Evolutionary conservation across 2,329 filamentous ascomycete species (phyloP).

Genomic region (Lasiodiplodia gonubiensis): DNA sequence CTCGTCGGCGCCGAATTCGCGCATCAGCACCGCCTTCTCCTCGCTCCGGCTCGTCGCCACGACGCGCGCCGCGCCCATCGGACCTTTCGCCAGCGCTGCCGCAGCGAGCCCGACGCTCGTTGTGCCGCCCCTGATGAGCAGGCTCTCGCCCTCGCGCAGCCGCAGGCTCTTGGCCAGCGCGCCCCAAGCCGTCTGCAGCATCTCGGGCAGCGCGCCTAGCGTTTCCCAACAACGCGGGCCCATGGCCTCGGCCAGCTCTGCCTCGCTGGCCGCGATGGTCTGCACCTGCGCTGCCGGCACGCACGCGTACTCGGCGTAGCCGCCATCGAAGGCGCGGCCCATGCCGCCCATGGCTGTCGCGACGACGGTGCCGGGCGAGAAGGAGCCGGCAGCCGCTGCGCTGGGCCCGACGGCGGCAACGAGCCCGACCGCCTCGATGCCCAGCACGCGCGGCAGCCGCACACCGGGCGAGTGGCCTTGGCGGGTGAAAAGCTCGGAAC

Average conservation of each 20-base stretch:
- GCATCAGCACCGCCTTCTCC: conserved; percentile 45
- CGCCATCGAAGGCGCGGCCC: conserved; percentile 52
- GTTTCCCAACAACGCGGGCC: conserved; percentile 48
- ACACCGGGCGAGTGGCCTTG: conserved; percentile 51
- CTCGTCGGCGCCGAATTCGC: conserved; percentile 49
- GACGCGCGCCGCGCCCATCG: conserved; percentile 45
- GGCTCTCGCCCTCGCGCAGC: conserved; percentile 47
- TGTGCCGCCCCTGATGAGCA: conserved; percentile 58
- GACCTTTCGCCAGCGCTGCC: conserved; percentile 51
- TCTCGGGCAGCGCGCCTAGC: conserved; percentile 57
- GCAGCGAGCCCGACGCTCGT: conserved; percentile 56
- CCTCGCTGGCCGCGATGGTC: conserved; percentile 73
- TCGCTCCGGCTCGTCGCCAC: conserved; percentile 46
- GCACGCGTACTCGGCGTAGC: conserved; percentile 57
- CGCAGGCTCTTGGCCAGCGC: conserved; percentile 48
- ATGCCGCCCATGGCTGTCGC: conserved; percentile 46
- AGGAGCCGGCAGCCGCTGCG: conserved; percentile 22
- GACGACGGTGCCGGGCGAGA: conserved; percentile 50
- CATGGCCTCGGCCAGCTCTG: conserved; percentile 18
- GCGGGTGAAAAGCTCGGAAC: conserved; percentile 55
- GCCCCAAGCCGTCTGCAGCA: conserved; percentile 59
- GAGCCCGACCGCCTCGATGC: conserved; percentile 55
- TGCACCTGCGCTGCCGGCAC: conserved; percentile 68
- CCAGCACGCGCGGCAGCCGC: conserved; percentile 52
- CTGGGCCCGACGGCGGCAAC: conserved; percentile 46